Percentiles rank a stretch among this genome's conserved stretches.
Evolutionary conservation across 208 protist species (phyloP).

Genomic region (Entamoeba nuttalli): DNA sequence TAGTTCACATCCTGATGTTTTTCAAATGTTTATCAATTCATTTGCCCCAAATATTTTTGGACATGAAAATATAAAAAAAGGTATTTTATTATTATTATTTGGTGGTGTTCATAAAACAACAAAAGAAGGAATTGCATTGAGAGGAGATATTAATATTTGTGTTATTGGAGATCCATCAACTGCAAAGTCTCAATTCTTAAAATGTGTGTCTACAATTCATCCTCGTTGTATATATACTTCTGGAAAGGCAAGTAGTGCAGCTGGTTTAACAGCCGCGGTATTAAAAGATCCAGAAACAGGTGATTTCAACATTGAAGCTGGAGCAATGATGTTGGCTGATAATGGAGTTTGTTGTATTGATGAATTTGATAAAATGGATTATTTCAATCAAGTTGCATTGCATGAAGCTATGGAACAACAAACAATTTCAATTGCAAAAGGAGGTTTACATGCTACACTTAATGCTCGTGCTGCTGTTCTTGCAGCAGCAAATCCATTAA

Average conservation of each 20-base stretch:
- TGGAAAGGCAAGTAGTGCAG: constrained; percentile 80
- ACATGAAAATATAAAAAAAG: constrained; percentile 79
- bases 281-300: constrained; percentile 81
- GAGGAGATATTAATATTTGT: constrained; percentile 91
- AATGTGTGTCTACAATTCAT: constrained; percentile 77
- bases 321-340: constrained; percentile 97
- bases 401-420: constrained; percentile 98
- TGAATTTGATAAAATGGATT: constrained; percentile 98
- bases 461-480: constrained; percentile 92
- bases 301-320: constrained; percentile 78
- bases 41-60: constrained; percentile 94
- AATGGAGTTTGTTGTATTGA: constrained; percentile 94
- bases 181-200: constrained; percentile 94
- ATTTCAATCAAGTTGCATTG: constrained; percentile 66
- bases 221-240: constrained; percentile 90
- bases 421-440: constrained; percentile 97
- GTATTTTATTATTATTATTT: constrained; percentile 79
- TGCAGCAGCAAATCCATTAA: constrained; percentile 95
- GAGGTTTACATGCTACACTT: constrained; percentile 91
- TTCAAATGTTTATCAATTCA: constrained; percentile 37
- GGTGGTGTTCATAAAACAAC: constrained; percentile 78
- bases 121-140: constrained; percentile 66
- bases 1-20: neutral
- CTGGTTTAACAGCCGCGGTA: constrained; percentile 92
- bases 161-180: constrained; percentile 96